Percentiles rank a stretch among this genome's conserved stretches.
Evolutionary conservation across 805 yeast genomes (phyloP).

Genomic region (Spathaspora boniae): DNA sequence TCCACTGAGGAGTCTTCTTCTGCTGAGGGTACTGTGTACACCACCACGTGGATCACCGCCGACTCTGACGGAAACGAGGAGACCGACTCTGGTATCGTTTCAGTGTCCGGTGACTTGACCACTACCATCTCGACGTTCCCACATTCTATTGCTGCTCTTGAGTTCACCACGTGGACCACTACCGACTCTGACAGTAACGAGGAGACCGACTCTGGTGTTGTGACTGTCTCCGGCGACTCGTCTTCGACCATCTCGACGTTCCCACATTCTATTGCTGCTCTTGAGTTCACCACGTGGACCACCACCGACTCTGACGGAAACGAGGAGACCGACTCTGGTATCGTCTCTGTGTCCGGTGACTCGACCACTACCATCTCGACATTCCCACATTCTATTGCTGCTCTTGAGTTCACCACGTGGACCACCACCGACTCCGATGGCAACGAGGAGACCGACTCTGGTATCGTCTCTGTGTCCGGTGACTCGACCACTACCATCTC

Average conservation of each 20-base stretch:
- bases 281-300: too few species aligned
- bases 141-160: constrained; percentile 6
- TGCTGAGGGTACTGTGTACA: too few species aligned
- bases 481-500: too few species aligned
- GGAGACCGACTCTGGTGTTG: constrained; percentile 15
- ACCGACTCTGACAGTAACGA: constrained; percentile 11
- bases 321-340: constrained; percentile 6
- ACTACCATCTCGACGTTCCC: constrained; percentile 13
- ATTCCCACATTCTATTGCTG: too few species aligned
- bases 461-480: too few species aligned
- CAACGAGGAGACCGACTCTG: too few species aligned
- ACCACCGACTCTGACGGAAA: too few species aligned
- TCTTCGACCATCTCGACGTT: constrained; percentile 12
- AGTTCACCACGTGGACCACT: constrained; percentile 14
- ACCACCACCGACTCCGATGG: constrained; percentile 14
- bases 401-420: too few species aligned
- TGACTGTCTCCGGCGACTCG: constrained; percentile 13
- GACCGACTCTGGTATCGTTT: constrained; percentile 16
- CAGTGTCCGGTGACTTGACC: constrained; percentile 15
- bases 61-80: constrained; percentile 10
- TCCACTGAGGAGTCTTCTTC: too few species aligned
- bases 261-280: too few species aligned
- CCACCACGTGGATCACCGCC: constrained; percentile 14
- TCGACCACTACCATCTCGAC: too few species aligned
- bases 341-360: constrained; percentile 7